Conservation (phyloP, 2,329 filamentous ascomycete genomes). For the Aspergillus fischeri region DNA sequence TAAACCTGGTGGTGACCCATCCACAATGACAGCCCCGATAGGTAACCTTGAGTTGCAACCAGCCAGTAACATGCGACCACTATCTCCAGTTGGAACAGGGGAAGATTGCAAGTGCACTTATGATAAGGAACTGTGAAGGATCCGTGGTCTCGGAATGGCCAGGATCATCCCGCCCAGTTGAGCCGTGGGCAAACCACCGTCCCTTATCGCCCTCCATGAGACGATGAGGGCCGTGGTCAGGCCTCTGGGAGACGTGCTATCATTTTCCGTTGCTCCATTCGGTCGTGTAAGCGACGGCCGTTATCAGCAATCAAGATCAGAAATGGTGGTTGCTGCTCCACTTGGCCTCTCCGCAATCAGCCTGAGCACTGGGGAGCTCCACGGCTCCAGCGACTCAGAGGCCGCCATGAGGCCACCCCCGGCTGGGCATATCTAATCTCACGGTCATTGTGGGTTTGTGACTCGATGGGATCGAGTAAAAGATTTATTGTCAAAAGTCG, state of each 20-base stretch:
- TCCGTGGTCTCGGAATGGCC: not conserved
- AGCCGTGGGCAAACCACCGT: not conserved
- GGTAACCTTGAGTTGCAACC: not conserved
- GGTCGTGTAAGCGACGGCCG: constrained; percentile 18
- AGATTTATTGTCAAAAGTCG: constrained; percentile 11
- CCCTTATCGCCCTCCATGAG: not conserved
- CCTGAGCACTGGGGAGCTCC: not conserved
- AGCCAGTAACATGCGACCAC: not conserved
- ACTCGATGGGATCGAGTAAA: constrained; percentile 38
- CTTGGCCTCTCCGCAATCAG: constrained; percentile 18
- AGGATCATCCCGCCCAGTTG: not conserved
- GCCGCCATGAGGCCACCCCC: not conserved
- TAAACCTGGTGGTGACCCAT: not conserved
- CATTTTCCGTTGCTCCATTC: constrained; percentile 16
- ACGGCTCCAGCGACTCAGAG: constrained; percentile 7
- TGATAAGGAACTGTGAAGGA: not conserved
- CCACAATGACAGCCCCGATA: not conserved
- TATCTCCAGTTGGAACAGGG: not conserved
- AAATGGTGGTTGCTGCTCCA: constrained; percentile 9
- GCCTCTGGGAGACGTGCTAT: constrained; percentile 5
- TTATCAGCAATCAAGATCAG: constrained; percentile 20
- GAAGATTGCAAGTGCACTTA: not conserved
- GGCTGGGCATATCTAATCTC: constrained; percentile 21
- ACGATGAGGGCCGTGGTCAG: not conserved
- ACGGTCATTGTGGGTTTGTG: constrained; percentile 7